These are phyloP conservation scores for Canariomyces notabilis DNA, from an alignment of 2,329 filamentous ascomycete genomes.

Conservation along the genomic window DNA sequence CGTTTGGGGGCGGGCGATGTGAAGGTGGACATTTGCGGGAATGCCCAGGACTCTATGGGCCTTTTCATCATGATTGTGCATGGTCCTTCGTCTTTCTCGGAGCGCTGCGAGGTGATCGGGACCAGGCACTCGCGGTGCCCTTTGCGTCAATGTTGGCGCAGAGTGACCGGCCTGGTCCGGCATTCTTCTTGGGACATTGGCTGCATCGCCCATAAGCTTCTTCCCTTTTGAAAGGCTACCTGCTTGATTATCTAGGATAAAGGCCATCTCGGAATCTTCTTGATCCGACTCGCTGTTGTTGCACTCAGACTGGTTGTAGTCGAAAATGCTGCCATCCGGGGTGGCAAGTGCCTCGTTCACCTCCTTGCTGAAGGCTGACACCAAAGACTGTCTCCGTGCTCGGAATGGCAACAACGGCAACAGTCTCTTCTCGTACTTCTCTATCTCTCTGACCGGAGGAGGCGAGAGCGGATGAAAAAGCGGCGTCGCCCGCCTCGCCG, in stretches of 20 bases:
- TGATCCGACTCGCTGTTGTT: conserved; percentile 4
- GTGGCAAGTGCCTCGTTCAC: conserved; percentile 19
- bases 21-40: conserved; percentile 27
- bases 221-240: neutral
- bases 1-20: conserved; percentile 3
- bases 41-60: conserved; percentile 39
- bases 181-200: neutral
- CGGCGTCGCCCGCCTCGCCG: neutral
- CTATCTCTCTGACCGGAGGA: conserved; percentile 13
- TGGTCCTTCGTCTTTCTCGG: conserved; percentile 19
- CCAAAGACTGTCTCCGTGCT: conserved; percentile 12
- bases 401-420: conserved; percentile 25
- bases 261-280: conserved; percentile 10
- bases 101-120: conserved; percentile 5
- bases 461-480: neutral
- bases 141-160: conserved; percentile 19
- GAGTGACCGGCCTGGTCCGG: conserved; percentile 19
- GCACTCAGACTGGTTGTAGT: neutral
- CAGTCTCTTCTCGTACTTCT: conserved; percentile 25
- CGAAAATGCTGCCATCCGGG: conserved; percentile 7
- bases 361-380: conserved; percentile 23
- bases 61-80: conserved; percentile 35
- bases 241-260: conserved; percentile 7
- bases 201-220: conserved; percentile 1
- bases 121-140: conserved; percentile 20